phyloP scores from a whole-genome alignment of 2,329 filamentous ascomycete genomes.

The Hortaea werneckii region DNA sequence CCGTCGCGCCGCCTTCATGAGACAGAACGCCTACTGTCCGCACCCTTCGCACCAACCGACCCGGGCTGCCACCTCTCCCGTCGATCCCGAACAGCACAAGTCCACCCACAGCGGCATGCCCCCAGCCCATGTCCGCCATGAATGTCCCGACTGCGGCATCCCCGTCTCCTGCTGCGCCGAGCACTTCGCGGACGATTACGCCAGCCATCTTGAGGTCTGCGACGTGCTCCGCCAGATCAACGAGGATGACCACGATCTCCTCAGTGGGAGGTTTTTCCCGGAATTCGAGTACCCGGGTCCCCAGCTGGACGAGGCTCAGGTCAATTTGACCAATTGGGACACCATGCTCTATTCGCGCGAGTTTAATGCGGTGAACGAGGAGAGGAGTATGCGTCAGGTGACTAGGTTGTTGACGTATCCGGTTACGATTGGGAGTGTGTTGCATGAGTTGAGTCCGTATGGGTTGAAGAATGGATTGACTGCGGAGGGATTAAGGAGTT shows the following conservation, averaged over 20 bases:
- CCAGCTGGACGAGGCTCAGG: slow-evolving; percentile 82
- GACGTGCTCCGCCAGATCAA: slow-evolving; percentile 88
- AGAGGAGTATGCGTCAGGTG: slow-evolving; percentile 82
- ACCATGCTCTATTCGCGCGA: slow-evolving; percentile 89
- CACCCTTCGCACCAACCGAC: slow-evolving; percentile 79
- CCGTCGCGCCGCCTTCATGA: slow-evolving; percentile 79
- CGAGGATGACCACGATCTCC: slow-evolving; percentile 92
- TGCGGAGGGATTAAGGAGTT: slow-evolving; percentile 80
- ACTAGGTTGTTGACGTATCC: slow-evolving; percentile 92
- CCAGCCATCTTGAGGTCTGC: slow-evolving; percentile 83
- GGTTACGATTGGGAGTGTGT: slow-evolving; percentile 76
- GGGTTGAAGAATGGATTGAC: slow-evolving; percentile 71
- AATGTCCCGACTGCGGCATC: slow-evolving; percentile 92
- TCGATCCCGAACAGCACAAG: slow-evolving; percentile 52
- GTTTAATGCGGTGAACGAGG: slow-evolving; percentile 82
- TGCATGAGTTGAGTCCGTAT: slow-evolving; percentile 94
- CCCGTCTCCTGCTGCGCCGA: slow-evolving; percentile 89
- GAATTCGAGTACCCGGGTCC: slow-evolving; percentile 86
- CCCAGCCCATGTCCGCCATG: slow-evolving; percentile 78
- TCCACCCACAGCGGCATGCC: slow-evolving; percentile 45
- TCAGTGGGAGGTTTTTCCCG: slow-evolving; percentile 81
- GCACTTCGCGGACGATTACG: slow-evolving; percentile 94
- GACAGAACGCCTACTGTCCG: slow-evolving; percentile 85
- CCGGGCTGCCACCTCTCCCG: slow-evolving; percentile 53
- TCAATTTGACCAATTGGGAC: slow-evolving; percentile 99